Evolutionary conservation across 2,329 filamentous ascomycete species (phyloP), one percentile per base, ranked within the genome.

Genomic region (Neofusicoccum umdonicola): DNA sequence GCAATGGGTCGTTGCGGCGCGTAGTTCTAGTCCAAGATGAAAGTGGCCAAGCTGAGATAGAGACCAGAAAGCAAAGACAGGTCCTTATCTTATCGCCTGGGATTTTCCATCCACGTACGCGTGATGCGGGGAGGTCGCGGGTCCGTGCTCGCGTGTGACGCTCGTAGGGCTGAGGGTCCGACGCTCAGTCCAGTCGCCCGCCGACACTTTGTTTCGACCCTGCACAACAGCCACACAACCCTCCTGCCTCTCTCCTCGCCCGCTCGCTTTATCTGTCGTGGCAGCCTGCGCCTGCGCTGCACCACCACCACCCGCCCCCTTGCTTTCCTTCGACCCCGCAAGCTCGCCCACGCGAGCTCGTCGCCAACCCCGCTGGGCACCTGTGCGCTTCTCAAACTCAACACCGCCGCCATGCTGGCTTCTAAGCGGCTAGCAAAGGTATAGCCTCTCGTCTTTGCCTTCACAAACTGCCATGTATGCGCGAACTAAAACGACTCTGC

Each of bases 391-490:
- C 17, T 37, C 17, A 2, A 39, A 35, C 13, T 3, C 17, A 22
- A 34, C 60, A 6, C 47, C 13, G 9, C n/a, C 61, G 69, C 42
- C 64, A 81, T 80, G 78, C 81, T 85, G 68, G 83, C 85, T 62
- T 78, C 81, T 17, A 88, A 87, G 74, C 80, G 87, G 44, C 74
- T 89, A 67, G 78, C 80, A 50, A 89, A 88, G 73, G 87, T 63
- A 37, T 3, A 41, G 31, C n/a, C 17, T 27, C 31, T 22, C 13
- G 15, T 22, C 0, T 13, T 34, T 13, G 34, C 13, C 34, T 12
- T 12, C n/a, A 31, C 4, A 31, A 7, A 31, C 27, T 31, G 4
- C 27, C 6, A 31, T 7, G 5, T 31, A 31, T 31, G 27, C 27
- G 27, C 27, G 27, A 31, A 7, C 27, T 31, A 31, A 31, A 5